Percentiles rank a stretch among this genome's conserved stretches.
Conservation (phyloP, 106 monocot species). For the Dendrobium catenatum region DNA sequence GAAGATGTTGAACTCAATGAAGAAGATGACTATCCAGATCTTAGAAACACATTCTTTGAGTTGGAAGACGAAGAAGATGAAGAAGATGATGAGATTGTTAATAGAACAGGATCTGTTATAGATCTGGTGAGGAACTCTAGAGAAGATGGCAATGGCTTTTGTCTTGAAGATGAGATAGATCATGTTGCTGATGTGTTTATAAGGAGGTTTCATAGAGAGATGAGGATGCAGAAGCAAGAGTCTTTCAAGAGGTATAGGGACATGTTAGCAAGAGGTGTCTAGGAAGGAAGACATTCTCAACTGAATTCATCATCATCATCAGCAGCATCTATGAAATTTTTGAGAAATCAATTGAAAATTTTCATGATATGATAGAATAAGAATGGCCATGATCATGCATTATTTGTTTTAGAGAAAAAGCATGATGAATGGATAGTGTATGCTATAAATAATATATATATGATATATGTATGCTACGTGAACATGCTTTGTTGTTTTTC, state of each 20-base stretch:
- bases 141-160: constrained; percentile 16
- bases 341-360: too few species aligned
- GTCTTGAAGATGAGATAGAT: constrained; percentile 54
- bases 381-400: too few species aligned
- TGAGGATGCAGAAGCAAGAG: constrained; percentile 68
- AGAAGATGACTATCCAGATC: constrained; percentile 34
- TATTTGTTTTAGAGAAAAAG: too few species aligned
- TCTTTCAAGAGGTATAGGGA: constrained; percentile 68
- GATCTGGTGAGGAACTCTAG: constrained; percentile 16
- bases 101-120: constrained; percentile 23
- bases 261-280: constrained; percentile 40
- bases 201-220: constrained; percentile 51
- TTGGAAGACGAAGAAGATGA: constrained; percentile 32
- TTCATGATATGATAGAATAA: too few species aligned
- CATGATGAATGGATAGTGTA: too few species aligned
- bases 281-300: too few species aligned
- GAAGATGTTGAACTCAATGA: background rate
- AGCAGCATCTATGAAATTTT: background rate
- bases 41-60: constrained; percentile 41
- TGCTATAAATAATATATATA: too few species aligned
- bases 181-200: constrained; percentile 56
- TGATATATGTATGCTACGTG: too few species aligned
- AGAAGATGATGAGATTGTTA: background rate
- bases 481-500: too few species aligned
- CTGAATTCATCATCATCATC: too few species aligned